Evolutionary conservation across 495 filamentous ascomycete species (phyloP), one percentile per base, ranked within the genome.

Genomic region (Penicillium roqueforti): DNA sequence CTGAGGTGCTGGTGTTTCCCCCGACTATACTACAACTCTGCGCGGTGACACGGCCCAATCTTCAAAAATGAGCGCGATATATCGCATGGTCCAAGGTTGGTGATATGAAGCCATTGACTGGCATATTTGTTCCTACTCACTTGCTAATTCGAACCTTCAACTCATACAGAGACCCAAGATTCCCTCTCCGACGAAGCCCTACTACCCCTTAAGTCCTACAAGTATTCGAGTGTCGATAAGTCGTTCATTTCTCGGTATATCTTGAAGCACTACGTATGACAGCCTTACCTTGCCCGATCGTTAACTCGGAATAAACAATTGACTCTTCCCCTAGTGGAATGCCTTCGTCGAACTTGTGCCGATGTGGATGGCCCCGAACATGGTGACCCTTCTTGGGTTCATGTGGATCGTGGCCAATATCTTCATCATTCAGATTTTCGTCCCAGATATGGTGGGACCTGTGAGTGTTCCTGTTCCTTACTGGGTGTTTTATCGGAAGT

Each of bases 151-250:
- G 0, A 42, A 11, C 50, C 45, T 51, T 53, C 45, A 16, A 28
- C 14, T 36, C 22, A 9, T 36, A 56, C 53, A 72, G 77, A 75
- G 70, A 76, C 75, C 63, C 77, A 81, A 62, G 80, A 85, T 51
- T 80, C 78, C 47, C 76, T 89, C 19, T 85, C 85, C 8, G 85
- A 89, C 46, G 83, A 89, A 54, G 80, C 83, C 44, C 74, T 89
- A 46, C 75, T 88, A 23, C 91, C 95, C 67, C 84, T 98, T 57
- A 93, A 92, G 70, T 84, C 83, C 23, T 98, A 98, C 83, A 95
- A 96, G 67, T 98, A 98, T 71, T 91, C 88, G 61, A 86, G 86
- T 65, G 92, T 98, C 65, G 93, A 98, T 78, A 95, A 97, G 71
- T 96, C 91, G n/a, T 82, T 85, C 49, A 86, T 97, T 37, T 97